Evolutionary conservation across 1,139 yeast species (phyloP).

Genomic region (Yamadazyma oceani): DNA sequence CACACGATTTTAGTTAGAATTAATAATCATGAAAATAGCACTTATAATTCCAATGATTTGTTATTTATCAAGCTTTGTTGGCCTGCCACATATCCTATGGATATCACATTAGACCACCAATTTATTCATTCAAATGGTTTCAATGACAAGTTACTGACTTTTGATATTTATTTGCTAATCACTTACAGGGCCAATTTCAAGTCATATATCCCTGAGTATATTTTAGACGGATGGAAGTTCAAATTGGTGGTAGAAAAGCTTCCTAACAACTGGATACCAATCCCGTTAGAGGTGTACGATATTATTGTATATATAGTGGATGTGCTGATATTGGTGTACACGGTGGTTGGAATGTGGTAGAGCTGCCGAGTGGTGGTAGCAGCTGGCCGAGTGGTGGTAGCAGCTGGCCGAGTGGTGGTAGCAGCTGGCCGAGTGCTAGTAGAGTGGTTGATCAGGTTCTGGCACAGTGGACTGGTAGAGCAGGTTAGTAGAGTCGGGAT

Average conservation of each 20-base stretch:
- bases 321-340: constrained; percentile 19
- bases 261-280: constrained; percentile 33
- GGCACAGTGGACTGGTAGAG: too few relatives aligned
- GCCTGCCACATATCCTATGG: constrained; percentile 44
- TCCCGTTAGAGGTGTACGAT: constrained; percentile 42
- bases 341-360: too few relatives aligned
- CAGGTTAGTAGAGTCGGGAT: too few relatives aligned
- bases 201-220: constrained; percentile 19
- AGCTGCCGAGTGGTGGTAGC: too few relatives aligned
- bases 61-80: constrained; percentile 42
- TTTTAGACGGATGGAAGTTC: constrained; percentile 17
- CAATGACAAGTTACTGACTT: constrained; percentile 11
- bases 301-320: constrained; percentile 34
- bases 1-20: constrained; percentile 27
- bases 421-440: too few relatives aligned
- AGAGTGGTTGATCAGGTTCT: too few relatives aligned
- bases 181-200: constrained; percentile 27
- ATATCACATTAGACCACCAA: constrained; percentile 25
- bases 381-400: too few relatives aligned
- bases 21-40: constrained; percentile 33
- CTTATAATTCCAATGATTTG: constrained; percentile 31
- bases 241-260: constrained; percentile 33
- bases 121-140: constrained; percentile 20
- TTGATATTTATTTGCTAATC: constrained; percentile 34
- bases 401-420: too few relatives aligned